Base-by-base conservation (phyloP, 2,329 filamentous ascomycete genomes). In the Lachnellula suecica region DNA sequence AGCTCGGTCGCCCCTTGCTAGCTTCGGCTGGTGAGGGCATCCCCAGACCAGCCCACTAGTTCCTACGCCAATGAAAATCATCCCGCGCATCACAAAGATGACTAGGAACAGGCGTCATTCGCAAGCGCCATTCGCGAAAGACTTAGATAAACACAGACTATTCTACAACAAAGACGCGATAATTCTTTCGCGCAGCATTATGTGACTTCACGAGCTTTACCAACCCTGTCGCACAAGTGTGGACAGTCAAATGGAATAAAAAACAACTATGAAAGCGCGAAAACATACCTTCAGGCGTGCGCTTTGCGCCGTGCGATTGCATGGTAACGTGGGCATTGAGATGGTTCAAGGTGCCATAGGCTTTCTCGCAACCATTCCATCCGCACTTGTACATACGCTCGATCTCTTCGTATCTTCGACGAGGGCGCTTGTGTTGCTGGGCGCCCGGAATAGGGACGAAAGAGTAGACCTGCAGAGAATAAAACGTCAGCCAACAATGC, bases 361-460 rank as follows among this genome's bases (percentile, higher is more conserved):
- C 94, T 75, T 99, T 99, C 73, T 99, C 94, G 68, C 94, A 99
- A 8, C 92, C 92, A 60, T 97, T 93, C 90, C 91, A 97, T 23
- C 93, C 94, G 68, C 94, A 99, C 73, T 97, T 97, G 79, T 99
- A 97, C 94, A 99, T 97, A 68, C 94, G 87, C 76, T 99, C 94
- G 64, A 99, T 99, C 70, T 99, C 94, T 72, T 99, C 94, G 66
- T 97, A 99, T 49, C 94, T 84, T 65, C 94, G 81, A 59, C 94
- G 84, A 11, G 94, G 94, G 53, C 94, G 85, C 77, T 99, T 99
- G 71, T 97, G 93, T 70, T 99, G 94, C 69, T 97, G 92, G 11
- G 93, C 91, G 59, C 94, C 94, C 2, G 94, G 94, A 65, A 97
- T 97, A 0, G 94, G 93, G 27, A 97, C 94, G 67, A 99, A 97